Evolutionary conservation across 2,329 filamentous ascomycete species (phyloP).

Genomic region (Cladosporium sp.): DNA sequence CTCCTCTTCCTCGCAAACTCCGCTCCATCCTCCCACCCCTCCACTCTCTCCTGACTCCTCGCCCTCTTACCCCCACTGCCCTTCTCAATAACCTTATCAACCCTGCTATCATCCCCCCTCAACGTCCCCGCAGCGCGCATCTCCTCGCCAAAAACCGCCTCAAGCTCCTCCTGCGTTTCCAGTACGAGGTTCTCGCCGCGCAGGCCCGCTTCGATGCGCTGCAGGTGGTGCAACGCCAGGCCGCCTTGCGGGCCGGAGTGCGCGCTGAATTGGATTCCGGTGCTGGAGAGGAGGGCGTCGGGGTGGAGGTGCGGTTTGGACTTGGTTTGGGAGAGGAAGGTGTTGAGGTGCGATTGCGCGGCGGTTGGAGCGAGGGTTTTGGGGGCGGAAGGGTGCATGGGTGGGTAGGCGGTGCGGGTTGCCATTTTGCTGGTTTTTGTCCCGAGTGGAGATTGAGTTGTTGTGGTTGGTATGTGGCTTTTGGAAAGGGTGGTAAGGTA

Average conservation of each 20-base stretch:
- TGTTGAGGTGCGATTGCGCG: slow-evolving; percentile 36
- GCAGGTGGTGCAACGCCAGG: slow-evolving; percentile 50
- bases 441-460: neutral
- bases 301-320: slow-evolving; percentile 45
- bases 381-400: slow-evolving; percentile 31
- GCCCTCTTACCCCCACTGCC: slow-evolving; percentile 31
- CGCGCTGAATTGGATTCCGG: slow-evolving; percentile 40
- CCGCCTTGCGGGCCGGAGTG: slow-evolving; percentile 42
- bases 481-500: too few species aligned
- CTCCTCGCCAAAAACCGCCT: slow-evolving; percentile 35
- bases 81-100: slow-evolving; percentile 28
- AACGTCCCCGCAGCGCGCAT: slow-evolving; percentile 10
- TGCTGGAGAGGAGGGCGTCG: slow-evolving; percentile 41
- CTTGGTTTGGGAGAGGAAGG: slow-evolving; percentile 39
- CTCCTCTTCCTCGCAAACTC: slow-evolving; percentile 39
- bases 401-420: slow-evolving; percentile 30
- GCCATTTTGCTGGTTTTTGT: slow-evolving; percentile 12
- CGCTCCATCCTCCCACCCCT: slow-evolving; percentile 40
- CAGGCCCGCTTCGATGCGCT: slow-evolving; percentile 50
- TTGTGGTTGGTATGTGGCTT: neutral
- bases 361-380: slow-evolving; percentile 29
- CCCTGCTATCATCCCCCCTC: slow-evolving; percentile 23
- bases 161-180: slow-evolving; percentile 33
- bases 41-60: slow-evolving; percentile 15
- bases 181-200: slow-evolving; percentile 47